Percentiles rank a stretch among this genome's conserved stretches.
These are phyloP conservation scores for Aureobasidium sp. DNA, from an alignment of 2,329 filamentous ascomycete species.

Conservation along the genomic window DNA sequence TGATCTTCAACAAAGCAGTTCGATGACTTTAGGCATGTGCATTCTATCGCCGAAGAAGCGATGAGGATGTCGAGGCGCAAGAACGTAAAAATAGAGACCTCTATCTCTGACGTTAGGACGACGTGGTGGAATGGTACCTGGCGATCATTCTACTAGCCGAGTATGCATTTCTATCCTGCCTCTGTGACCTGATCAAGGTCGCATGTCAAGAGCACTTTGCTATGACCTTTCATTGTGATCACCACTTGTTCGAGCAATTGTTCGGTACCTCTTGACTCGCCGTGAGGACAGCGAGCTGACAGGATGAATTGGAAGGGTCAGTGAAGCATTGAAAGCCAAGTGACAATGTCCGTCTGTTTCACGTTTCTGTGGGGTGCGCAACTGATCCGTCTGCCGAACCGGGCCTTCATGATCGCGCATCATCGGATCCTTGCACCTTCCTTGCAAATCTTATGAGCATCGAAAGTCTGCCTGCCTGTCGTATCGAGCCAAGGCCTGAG, in stretches of 20 bases:
- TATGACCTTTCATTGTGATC: not conserved
- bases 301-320: not conserved
- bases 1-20: not conserved
- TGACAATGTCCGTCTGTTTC: not conserved
- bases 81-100: not conserved
- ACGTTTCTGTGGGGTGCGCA: not conserved
- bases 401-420: not conserved
- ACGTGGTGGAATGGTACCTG: constrained; percentile 6
- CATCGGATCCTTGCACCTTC: not conserved
- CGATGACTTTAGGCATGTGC: not conserved
- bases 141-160: constrained; percentile 1
- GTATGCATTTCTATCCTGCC: not conserved
- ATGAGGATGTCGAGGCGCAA: not conserved
- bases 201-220: not conserved
- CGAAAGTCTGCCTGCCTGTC: not conserved
- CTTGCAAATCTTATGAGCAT: not conserved
- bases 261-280: not conserved
- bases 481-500: not conserved
- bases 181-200: not conserved
- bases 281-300: not conserved
- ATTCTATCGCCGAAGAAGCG: not conserved
- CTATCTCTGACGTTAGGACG: not conserved
- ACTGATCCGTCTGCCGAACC: not conserved
- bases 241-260: not conserved
- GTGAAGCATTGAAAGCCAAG: not conserved